Conservation (phyloP, 2,329 filamentous ascomycete species). For the Ophiostoma quercus region DNA sequence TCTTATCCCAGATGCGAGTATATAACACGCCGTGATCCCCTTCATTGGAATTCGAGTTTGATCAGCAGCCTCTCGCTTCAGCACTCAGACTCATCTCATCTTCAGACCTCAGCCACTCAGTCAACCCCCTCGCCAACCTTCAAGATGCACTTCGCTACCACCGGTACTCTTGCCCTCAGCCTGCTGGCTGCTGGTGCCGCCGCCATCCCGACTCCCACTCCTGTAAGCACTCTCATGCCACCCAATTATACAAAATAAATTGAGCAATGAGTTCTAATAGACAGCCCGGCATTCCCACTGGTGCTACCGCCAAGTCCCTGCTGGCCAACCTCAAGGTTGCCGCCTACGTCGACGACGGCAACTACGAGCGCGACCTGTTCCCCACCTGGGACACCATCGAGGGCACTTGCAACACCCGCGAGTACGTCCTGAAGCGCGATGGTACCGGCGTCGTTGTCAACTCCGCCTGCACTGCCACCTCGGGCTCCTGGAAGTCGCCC, state of each 20-base stretch:
- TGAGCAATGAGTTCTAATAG: too few species aligned
- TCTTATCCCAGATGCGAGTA: background rate
- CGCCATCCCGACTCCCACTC: background rate
- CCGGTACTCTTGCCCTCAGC: slow-evolving; percentile 8
- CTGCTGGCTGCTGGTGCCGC: slow-evolving; percentile 8
- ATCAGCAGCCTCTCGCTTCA: slow-evolving; percentile 11
- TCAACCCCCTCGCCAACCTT: background rate
- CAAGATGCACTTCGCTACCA: slow-evolving; percentile 4
- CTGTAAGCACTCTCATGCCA: background rate
- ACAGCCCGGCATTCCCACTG: slow-evolving; percentile 58
- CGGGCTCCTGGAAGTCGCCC: slow-evolving; percentile 64
- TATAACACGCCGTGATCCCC: background rate
- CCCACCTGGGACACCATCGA: slow-evolving; percentile 63
- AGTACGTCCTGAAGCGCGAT: slow-evolving; percentile 69
- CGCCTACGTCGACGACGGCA: slow-evolving; percentile 47
- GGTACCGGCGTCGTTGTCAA: slow-evolving; percentile 57
- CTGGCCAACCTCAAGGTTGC: slow-evolving; percentile 56
- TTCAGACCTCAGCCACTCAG: background rate
- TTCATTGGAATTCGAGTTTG: background rate
- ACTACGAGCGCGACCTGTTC: slow-evolving; percentile 64
- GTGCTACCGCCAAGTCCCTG: slow-evolving; percentile 50
- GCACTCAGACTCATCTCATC: background rate
- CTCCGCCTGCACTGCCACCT: slow-evolving; percentile 56
- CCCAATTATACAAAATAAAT: background rate
- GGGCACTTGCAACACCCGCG: slow-evolving; percentile 65